phyloP scores from a whole-genome alignment of 257 asterid genomes.

The Penstemon barbatus region DNA sequence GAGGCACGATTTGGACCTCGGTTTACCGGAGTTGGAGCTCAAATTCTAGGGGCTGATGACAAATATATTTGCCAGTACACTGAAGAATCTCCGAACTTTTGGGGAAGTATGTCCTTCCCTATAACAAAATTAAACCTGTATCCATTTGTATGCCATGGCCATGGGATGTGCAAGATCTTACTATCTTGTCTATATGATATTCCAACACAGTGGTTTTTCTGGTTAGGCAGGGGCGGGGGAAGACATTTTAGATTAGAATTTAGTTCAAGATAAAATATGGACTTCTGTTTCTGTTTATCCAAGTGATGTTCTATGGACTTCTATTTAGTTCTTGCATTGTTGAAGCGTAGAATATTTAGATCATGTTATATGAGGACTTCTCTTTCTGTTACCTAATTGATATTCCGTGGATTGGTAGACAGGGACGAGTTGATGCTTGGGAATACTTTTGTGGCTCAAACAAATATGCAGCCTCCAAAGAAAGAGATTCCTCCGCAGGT shows the following conservation, averaged over 20 bases:
- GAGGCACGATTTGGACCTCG: conserved; percentile 66
- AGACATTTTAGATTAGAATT: too few species aligned
- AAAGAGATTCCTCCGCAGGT: conserved; percentile 88
- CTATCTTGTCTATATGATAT: too few species aligned
- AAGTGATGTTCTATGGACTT: too few species aligned
- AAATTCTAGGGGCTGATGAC: conserved; percentile 94
- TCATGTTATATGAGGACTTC: too few species aligned
- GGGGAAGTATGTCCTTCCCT: conserved; percentile 68
- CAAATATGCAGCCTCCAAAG: conserved; percentile 59
- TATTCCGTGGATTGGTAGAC: conserved; percentile 48
- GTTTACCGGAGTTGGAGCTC: conserved; percentile 96
- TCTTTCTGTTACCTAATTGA: conserved; percentile 16
- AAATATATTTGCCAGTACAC: conserved; percentile 86
- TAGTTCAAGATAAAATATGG: too few species aligned
- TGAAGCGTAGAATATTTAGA: too few species aligned
- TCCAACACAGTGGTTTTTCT: too few species aligned
- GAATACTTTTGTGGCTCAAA: conserved; percentile 55
- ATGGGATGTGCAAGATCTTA: too few species aligned
- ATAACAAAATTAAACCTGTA: background rate
- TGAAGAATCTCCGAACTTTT: conserved; percentile 71
- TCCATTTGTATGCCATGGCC: background rate
- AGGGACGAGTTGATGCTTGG: conserved; percentile 89
- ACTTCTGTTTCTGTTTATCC: too few species aligned
- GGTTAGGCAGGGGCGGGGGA: too few species aligned
- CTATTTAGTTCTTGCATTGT: too few species aligned